Evolutionary conservation across 2,329 filamentous ascomycete genomes (phyloP).

Genomic region (Byssothecium circinans): DNA sequence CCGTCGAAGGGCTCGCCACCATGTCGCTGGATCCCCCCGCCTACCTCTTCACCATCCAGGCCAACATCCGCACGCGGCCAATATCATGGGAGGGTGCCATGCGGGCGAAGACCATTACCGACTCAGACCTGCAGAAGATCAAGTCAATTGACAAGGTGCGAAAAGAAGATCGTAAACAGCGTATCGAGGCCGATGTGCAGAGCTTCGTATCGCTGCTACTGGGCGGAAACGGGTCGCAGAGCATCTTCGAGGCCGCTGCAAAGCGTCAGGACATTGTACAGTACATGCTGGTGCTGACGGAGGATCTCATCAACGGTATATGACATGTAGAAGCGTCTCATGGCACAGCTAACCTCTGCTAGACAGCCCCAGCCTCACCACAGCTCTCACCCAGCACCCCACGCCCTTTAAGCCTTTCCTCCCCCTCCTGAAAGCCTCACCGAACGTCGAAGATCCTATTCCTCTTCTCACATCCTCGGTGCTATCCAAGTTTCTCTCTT

Average conservation of each 20-base stretch:
- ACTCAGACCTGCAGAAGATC: constrained; percentile 92
- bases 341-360: constrained; percentile 19
- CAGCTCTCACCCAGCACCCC: constrained; percentile 72
- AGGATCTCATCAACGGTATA: constrained; percentile 82
- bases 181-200: constrained; percentile 75
- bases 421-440: constrained; percentile 80
- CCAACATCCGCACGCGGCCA: constrained; percentile 92
- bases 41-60: constrained; percentile 85
- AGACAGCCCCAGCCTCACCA: constrained; percentile 80
- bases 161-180: constrained; percentile 84
- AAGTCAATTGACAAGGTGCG: constrained; percentile 95
- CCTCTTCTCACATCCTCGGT: constrained; percentile 88
- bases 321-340: not conserved
- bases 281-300: constrained; percentile 87
- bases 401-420: constrained; percentile 76
- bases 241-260: constrained; percentile 77
- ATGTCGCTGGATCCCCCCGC: constrained; percentile 94
- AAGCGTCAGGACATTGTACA: constrained; percentile 90
- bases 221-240: constrained; percentile 65
- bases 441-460: constrained; percentile 82
- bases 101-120: constrained; percentile 88
- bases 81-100: constrained; percentile 98
- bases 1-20: constrained; percentile 15
- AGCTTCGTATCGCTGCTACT: constrained; percentile 81
- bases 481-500: constrained; percentile 74